Conservation (phyloP, 345 rosid genomes). For the Hibiscus syriacus region DNA sequence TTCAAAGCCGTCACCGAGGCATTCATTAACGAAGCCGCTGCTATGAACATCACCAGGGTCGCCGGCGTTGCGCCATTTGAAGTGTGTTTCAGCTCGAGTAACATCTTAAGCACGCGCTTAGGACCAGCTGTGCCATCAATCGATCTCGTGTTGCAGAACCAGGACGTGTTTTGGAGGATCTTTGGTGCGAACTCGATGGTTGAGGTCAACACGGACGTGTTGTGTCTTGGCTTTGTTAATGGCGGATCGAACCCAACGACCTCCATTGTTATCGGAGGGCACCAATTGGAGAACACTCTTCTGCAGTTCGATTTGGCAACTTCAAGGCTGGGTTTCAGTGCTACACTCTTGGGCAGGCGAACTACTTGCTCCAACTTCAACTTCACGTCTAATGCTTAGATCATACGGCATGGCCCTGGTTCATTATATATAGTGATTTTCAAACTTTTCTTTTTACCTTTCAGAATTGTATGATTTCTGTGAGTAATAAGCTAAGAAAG, state of each 20-base stretch:
- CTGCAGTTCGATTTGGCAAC: conserved; percentile 53
- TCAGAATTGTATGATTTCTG: too few species aligned
- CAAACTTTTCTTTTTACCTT: too few species aligned
- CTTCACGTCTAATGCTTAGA: conserved; percentile 39
- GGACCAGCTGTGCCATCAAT: conserved; percentile 52
- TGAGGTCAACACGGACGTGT: conserved; percentile 29
- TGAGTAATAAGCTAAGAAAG: too few species aligned
- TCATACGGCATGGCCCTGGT: conserved; percentile 2
- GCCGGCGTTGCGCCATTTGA: conserved; percentile 44
- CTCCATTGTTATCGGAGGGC: conserved; percentile 67
- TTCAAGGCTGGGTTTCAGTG: conserved; percentile 60
- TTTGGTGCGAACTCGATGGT: conserved; percentile 71
- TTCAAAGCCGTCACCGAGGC: conserved; percentile 33
- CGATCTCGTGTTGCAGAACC: conserved; percentile 40
- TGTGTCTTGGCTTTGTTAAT: conserved; percentile 61
- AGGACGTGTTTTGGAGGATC: conserved; percentile 45
- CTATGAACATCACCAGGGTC: conserved; percentile 42
- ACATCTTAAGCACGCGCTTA: conserved; percentile 35
- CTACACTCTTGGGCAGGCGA: conserved; percentile 36
- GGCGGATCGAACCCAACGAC: conserved; percentile 58
- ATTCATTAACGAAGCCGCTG: conserved; percentile 27
- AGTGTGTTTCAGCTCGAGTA: conserved; percentile 42
- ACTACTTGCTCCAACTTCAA: conserved; percentile 64
- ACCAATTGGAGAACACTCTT: conserved; percentile 47
- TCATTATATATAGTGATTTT: too few species aligned